Evolutionary conservation across 306 rosid genomes (phyloP), one percentile per base, ranked within the genome.

Genomic region (Vigna trinervia): DNA sequence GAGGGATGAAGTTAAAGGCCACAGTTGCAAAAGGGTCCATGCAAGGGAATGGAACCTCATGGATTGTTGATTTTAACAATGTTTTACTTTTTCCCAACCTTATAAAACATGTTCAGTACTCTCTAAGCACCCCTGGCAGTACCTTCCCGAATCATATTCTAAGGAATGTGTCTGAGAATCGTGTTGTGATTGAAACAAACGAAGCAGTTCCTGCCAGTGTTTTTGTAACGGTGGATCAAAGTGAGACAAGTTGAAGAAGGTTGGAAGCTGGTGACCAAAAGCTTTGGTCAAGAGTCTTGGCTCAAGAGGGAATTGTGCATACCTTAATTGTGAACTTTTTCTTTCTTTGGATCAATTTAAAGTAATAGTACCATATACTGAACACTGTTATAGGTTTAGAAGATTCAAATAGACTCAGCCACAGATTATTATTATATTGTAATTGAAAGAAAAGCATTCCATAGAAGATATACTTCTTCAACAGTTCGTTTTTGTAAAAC

Each of bases 71-170:
- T 80, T 95, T 95, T 64, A 90, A 47, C 58, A 73, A 78, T 3
- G 20, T 83, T 81, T 89, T 95, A 12, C 61, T 92, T 26, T 92
- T 95, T 59, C 94, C 94, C 34, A 63, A 95, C 79, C 91, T 62
- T 32, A 91, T 95, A 47, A 88, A 81, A 57, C 83, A 92, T 81
- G 92, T 92, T 0, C 99, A 92, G 28, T 95, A 92, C 78, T 83
- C 99, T 3, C 36, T 95, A 6, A 80, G 84, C 48, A 12, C 87
- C 10, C 3, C 1, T 0, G 85, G 81, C 1, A 28, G 51, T 5
- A 59, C 45, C 9, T 92, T 92, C 71, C 92, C 93, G 0, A 88
- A 30, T 53, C 95, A 92, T 79, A 85, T 77, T 19, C 46, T 95
- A 1, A 84, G 96, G 76, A 89, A 86, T 58, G 82, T 90, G 28